phyloP scores from a whole-genome alignment of 2,329 filamentous ascomycete species.

The Penicillium sp. region DNA sequence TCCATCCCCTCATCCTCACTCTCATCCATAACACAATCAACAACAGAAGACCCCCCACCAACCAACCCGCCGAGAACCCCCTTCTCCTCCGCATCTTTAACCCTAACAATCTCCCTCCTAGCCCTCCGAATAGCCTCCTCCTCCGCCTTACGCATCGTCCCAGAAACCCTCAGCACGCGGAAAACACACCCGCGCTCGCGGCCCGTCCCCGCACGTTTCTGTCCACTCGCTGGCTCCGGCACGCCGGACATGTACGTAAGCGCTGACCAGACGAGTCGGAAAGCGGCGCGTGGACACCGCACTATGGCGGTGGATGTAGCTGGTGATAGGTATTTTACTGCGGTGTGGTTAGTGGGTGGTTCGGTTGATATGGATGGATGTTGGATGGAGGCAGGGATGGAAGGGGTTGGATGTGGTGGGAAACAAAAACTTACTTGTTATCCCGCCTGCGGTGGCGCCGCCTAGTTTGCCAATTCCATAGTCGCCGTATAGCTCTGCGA shows the following conservation, averaged over 20 bases:
- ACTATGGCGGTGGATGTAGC: constrained; percentile 95
- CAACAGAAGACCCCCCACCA: constrained; percentile 32
- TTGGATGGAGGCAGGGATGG: no score
- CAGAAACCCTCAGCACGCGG: constrained; percentile 80
- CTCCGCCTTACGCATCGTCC: constrained; percentile 89
- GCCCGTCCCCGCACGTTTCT: constrained; percentile 21
- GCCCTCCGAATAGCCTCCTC: constrained; percentile 82
- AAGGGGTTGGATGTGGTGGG: not conserved
- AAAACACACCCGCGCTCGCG: constrained; percentile 64
- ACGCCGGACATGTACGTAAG: constrained; percentile 75
- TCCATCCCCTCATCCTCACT: constrained; percentile 49
- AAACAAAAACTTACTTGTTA: constrained; percentile 57
- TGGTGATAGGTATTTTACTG: constrained; percentile 87
- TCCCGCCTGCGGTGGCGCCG: constrained; percentile 66
- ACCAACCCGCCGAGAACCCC: constrained; percentile 43
- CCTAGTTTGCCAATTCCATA: constrained; percentile 62
- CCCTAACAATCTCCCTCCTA: constrained; percentile 66
- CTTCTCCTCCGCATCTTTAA: constrained; percentile 52
- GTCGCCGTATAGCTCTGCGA: constrained; percentile 77
- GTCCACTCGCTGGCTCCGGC: constrained; percentile 43
- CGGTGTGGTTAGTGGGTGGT: not conserved
- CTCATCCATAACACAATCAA: constrained; percentile 47
- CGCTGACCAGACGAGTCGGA: constrained; percentile 84
- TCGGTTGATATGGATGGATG: no score
- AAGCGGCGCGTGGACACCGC: constrained; percentile 75